Base-by-base conservation (phyloP, 306 rosid genomes). In the Prosopis cineraria region DNA sequence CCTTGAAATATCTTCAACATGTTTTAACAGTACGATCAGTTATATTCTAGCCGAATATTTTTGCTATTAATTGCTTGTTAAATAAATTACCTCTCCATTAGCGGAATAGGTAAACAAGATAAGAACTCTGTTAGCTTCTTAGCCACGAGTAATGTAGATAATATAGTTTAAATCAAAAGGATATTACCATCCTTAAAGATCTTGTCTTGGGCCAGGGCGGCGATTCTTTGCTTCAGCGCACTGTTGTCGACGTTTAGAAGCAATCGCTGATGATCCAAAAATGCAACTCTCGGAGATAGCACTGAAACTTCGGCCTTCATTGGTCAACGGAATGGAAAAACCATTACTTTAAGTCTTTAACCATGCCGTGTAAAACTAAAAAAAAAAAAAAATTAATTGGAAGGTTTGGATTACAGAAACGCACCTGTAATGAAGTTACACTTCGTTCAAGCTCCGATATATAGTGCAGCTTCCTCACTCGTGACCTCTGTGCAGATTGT, bases 211-310 rank as follows among this genome's bases (percentile, higher is more conserved):
- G 96, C 94, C 59, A 96, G 93, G 45, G 99, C 99, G 11, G 99
- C 99, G 82, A 96, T 96, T 89, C 99, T 90, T 90, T 96, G 98
- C 83, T 96, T 93, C 47, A 96, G 91, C 79, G 99, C 98, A 85
- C 98, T 89, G 78, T 96, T 96, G 84, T 96, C 99, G 20, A 96
- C 96, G 76, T 90, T 96, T 5, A 96, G 96, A 90, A 93, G 98
- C 91, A 93, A 91, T 1, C 99, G 87, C 73, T 96, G 99, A 74
- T 96, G 98, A 78, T 96, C 99, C 13, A 96, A 78, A 79, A 90
- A 96, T 27, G 99, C 98, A 80, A 96, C 99, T 71, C 99, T 56
- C 14, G 99, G 99, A 56, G 99, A 96, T 71, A 96, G 65, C 58
- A 90, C 96, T 24, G 98, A 93, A 68, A 96, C 97, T 83, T 96